phyloP scores from a whole-genome alignment of 306 rosid genomes.

The Castanea sativa region DNA sequence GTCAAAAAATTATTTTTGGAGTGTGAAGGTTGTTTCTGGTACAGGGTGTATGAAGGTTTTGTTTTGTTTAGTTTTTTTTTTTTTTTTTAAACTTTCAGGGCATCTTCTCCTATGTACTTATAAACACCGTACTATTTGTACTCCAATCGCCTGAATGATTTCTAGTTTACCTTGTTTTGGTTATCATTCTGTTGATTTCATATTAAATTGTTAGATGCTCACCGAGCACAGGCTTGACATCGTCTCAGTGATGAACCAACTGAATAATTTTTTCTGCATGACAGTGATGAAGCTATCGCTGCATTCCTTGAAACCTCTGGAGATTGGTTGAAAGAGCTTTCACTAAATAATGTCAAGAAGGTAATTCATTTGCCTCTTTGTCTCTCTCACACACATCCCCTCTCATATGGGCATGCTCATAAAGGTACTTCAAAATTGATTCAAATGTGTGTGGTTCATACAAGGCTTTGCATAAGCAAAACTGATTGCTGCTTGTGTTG shows the following conservation, averaged over 20 bases:
- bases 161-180: background rate
- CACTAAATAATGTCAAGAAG: constrained; percentile 66
- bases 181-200: background rate
- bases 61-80: accelerated
- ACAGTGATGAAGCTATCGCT: constrained; percentile 83
- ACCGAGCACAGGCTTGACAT: constrained; percentile 3
- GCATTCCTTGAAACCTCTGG: constrained; percentile 70
- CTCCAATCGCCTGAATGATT: background rate
- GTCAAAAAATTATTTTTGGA: too few species aligned
- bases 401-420: background rate
- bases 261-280: constrained; percentile 7
- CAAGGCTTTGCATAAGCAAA: constrained; percentile 12
- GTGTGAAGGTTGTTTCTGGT: too few species aligned
- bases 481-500: background rate
- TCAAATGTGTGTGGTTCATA: background rate
- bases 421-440: background rate
- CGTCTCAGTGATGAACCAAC: constrained; percentile 6
- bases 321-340: constrained; percentile 59
- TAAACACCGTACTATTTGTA: background rate
- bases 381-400: constrained; percentile 1
- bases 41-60: too few species aligned
- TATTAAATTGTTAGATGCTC: background rate
- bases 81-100: too few species aligned
- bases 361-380: constrained; percentile 30
- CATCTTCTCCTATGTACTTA: background rate